Evolutionary conservation across 2,329 filamentous ascomycete species (phyloP), one percentile per base, ranked within the genome.

Genomic region (Hypoxylon sp.): DNA sequence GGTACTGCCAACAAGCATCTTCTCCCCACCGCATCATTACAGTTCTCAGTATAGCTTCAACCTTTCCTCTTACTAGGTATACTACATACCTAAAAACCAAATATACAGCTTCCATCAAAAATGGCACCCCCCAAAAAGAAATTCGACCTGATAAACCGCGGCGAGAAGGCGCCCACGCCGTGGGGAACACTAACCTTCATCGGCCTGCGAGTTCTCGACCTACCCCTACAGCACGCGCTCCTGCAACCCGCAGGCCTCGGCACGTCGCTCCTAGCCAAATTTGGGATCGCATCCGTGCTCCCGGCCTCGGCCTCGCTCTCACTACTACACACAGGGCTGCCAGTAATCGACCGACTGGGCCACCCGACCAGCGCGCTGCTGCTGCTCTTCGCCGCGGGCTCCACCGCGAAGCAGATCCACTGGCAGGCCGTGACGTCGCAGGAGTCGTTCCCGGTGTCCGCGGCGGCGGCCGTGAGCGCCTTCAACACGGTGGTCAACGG

Each of bases 401-500:
- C 73, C 27, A 71, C 75, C 16, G 49, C 78, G 19, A 86, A 86
- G 70, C 82, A 86, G 51, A 76, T 79, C 60, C 78, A 78, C 67
- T 82, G 80, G 78, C 68, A 78, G 9, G 62, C 72, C 1, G 60
- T 59, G 17, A 65, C 82, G 2, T 76, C 73, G 12, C 68, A 75
- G 35, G 80, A 85, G 57, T 73, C 77, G 8, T 78, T 86, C 68
- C 70, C 71, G 0, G 68, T 75, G 0, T 15, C 34, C 0, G 65
- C 69, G 2, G 80, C 81, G 0, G 30, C 75, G 0, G 49, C 67
- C 2, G 73, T 87, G 9, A 69, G 71, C 9, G 40, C 66, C 2
- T 82, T 80, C 72, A 87, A 87, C 66, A 74, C 75, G 0, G 25
- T 79, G 7, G 64, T 78, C 63, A 86, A 86, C 70, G 73, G 72